Conservation (phyloP, 108 stramenopile genomes). For the Stephanodiscus minutulus region DNA sequence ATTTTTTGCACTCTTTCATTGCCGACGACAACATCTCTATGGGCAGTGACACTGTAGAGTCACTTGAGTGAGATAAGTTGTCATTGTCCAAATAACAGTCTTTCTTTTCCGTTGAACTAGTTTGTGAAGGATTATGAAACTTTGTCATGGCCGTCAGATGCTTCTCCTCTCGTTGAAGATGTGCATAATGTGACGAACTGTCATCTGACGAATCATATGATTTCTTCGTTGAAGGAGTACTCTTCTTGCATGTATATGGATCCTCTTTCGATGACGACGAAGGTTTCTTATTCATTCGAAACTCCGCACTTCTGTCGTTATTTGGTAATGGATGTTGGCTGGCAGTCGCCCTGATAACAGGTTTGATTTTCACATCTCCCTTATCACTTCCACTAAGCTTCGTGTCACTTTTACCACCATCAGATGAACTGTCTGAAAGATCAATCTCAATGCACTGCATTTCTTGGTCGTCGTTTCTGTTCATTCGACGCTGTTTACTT, state of each 20-base stretch:
- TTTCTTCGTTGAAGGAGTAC: not conserved
- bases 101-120: slow-evolving; percentile 3
- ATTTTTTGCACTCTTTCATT: not conserved
- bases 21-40: slow-evolving; percentile 5
- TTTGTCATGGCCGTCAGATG: not conserved
- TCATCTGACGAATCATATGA: not conserved
- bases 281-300: not conserved
- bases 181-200: not conserved
- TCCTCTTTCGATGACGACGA: not conserved
- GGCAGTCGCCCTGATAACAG: not conserved
- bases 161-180: not conserved
- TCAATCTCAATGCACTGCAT: slow-evolving; percentile 36
- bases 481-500: not conserved
- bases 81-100: not conserved
- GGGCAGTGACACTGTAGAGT: slow-evolving; percentile 1
- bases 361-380: not conserved
- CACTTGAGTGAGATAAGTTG: not conserved
- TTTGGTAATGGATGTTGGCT: not conserved
- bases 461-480: not conserved
- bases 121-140: not conserved
- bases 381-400: not conserved
- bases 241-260: not conserved
- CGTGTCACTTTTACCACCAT: not conserved
- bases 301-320: not conserved
- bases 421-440: slow-evolving; percentile 14